Evolutionary conservation across 1,284 basidiomycete genomes (phyloP), one percentile per base, ranked within the genome.

Genomic region (Pholiota adiposa): DNA sequence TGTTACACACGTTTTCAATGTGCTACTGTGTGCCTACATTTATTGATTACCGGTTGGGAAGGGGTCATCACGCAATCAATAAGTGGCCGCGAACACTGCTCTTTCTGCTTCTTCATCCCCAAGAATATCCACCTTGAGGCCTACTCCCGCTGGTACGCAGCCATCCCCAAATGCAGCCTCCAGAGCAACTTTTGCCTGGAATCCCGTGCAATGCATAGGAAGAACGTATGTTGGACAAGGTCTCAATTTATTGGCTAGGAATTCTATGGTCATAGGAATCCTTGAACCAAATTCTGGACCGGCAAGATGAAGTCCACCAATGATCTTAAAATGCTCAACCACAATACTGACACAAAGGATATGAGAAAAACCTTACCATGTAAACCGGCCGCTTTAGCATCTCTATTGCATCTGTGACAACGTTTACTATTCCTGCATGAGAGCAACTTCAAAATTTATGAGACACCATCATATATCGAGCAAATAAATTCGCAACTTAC

Each of bases 131-230:
- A 92, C 81, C 64, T 80, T 86, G 27, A 87, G 81, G 8, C 92
- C 92, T 1, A 88, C 87, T 2, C 91, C 90, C 3, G 86, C 88
- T 0, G 90, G 89, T 11, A 93, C 89, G 67, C 88, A 89, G 1
- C 84, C 85, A 51, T 89, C 84, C 18, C 90, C 92, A 12, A 94
- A 77, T 1, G 83, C 89, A 7, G 75, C 73, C 67, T 87, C 84
- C 63, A 94, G 73, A 4, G 86, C 88, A 1, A 90, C 71, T 70
- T 93, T 91, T 27, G 82, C 83, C 31, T 82, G 80, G 67, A 93
- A 90, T 0, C 92, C 92, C 1, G 89, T 85, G 66, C 92, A 94
- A 72, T 94, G 93, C 85, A 94, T 90, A 0, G 92, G 92, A 0
- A 94, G 78, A 40, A 94, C 74, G 65, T 88, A 93, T 0, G 79